phyloP scores from a whole-genome alignment of 1,139 yeast species.

The Kluyveromyces sp. region DNA sequence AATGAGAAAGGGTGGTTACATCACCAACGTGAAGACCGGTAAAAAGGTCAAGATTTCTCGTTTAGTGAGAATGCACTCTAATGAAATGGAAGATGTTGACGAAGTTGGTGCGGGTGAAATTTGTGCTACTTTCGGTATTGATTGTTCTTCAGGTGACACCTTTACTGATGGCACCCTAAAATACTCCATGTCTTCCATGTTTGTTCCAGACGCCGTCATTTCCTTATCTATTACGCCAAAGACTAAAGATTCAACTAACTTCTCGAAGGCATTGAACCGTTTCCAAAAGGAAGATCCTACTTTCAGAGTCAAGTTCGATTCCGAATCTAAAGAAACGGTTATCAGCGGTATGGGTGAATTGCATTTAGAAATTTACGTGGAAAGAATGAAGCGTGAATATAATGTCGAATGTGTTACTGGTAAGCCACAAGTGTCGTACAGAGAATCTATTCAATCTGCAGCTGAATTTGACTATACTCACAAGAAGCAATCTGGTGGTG shows the following conservation, averaged over 20 bases:
- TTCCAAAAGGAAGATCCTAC: constrained; percentile 99
- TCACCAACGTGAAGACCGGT: constrained; percentile 85
- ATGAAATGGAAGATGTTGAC: constrained; percentile 95
- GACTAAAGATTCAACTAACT: constrained; percentile 77
- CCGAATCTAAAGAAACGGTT: constrained; percentile 90
- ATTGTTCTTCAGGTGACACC: constrained; percentile 99
- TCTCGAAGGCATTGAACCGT: constrained; percentile 92
- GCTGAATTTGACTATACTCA: constrained; percentile 89
- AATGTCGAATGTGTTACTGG: constrained; percentile 94
- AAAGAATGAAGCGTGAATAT: constrained; percentile 95
- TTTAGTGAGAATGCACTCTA: constrained; percentile 96
- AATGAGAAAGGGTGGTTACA: constrained; percentile 81
- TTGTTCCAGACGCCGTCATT: constrained; percentile 96
- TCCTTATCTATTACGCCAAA: constrained; percentile 87
- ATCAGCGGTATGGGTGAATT: constrained; percentile 99
- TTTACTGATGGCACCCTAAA: constrained; percentile 75
- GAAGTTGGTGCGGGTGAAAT: constrained; percentile 98
- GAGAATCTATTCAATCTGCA: constrained; percentile 77
- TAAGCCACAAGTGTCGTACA: constrained; percentile 95
- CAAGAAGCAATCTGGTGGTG: constrained; percentile 98
- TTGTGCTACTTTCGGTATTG: constrained; percentile 98
- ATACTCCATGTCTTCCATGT: constrained; percentile 95
- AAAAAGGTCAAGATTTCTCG: constrained; percentile 93
- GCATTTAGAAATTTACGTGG: constrained; percentile 93
- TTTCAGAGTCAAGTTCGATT: constrained; percentile 83